Conservation (phyloP, 2,329 filamentous ascomycete species). For the Penicillium aurantiogriseum region DNA sequence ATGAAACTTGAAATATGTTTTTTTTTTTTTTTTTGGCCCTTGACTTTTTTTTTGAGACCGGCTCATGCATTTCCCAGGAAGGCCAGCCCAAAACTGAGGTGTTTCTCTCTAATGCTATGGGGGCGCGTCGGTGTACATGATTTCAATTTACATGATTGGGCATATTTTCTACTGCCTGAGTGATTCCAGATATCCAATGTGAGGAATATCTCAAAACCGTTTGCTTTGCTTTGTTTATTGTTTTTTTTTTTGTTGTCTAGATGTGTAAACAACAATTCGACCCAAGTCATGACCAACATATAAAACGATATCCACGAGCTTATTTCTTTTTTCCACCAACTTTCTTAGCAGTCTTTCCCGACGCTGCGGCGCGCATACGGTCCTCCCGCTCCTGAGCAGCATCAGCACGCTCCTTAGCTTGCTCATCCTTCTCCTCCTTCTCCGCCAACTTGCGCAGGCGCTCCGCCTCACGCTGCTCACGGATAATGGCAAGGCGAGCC, state of each 20-base stretch:
- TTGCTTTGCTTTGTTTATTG: not conserved
- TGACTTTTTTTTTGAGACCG: constrained; percentile 1
- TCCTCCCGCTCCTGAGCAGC: constrained; percentile 38
- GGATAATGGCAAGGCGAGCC: constrained; percentile 75
- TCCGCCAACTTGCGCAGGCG: constrained; percentile 76
- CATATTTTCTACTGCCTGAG: constrained; percentile 1
- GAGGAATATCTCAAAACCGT: constrained; percentile 6
- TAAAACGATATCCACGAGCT: not conserved
- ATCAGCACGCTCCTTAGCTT: constrained; percentile 38
- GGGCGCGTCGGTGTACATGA: constrained; percentile 32
- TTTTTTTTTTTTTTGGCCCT: constrained; percentile 2
- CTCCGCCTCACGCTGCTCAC: constrained; percentile 82
- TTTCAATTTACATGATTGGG: constrained; percentile 7
- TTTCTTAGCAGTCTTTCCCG: constrained; percentile 36
- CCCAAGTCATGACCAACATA: constrained; percentile 3
- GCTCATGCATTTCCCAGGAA: constrained; percentile 16
- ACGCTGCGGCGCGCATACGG: constrained; percentile 40
- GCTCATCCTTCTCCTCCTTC: constrained; percentile 53
- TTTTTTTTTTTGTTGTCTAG: constrained; percentile 2
- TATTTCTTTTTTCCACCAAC: constrained; percentile 34
- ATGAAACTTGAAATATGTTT: constrained; percentile 15
- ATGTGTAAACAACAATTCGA: not conserved
- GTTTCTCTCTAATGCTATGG: constrained; percentile 9
- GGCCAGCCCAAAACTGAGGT: constrained; percentile 1
- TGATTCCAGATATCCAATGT: not conserved